Conservation (phyloP, 2,329 filamentous ascomycete genomes). For the Nannizzia gypsea region DNA sequence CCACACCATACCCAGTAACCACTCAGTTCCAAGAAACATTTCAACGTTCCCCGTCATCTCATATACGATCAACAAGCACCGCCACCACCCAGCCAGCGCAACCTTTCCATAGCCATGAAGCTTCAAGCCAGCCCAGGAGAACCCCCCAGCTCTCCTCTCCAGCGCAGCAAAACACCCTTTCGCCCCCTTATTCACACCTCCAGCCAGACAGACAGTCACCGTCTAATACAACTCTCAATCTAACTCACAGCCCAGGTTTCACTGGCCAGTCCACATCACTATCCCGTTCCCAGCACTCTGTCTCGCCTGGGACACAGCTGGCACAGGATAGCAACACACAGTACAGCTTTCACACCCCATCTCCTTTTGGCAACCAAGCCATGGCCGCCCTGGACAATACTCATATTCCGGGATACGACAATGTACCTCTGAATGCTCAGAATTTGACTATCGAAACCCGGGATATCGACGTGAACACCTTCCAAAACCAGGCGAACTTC, state of each 20-base stretch:
- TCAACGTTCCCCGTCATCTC: not conserved
- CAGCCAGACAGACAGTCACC: conserved; percentile 74
- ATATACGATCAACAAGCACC: not conserved
- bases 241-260: not conserved
- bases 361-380: not conserved
- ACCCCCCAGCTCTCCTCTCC: conserved; percentile 28
- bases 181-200: conserved; percentile 77
- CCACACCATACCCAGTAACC: conserved; percentile 8
- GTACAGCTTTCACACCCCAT: not conserved
- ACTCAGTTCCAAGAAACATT: not conserved
- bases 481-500: conserved; percentile 35
- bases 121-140: conserved; percentile 26
- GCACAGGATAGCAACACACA: not conserved
- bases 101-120: not conserved
- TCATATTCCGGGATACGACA: not conserved
- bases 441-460: conserved; percentile 54
- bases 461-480: conserved; percentile 60
- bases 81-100: not conserved
- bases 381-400: not conserved
- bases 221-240: conserved; percentile 38
- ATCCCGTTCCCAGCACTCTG: not conserved
- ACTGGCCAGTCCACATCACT: not conserved
- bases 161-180: conserved; percentile 57
- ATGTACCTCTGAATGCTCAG: conserved; percentile 1
- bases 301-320: not conserved